Conservation (phyloP, 257 asterid genomes). For the Nicotiana noctiflora region DNA sequence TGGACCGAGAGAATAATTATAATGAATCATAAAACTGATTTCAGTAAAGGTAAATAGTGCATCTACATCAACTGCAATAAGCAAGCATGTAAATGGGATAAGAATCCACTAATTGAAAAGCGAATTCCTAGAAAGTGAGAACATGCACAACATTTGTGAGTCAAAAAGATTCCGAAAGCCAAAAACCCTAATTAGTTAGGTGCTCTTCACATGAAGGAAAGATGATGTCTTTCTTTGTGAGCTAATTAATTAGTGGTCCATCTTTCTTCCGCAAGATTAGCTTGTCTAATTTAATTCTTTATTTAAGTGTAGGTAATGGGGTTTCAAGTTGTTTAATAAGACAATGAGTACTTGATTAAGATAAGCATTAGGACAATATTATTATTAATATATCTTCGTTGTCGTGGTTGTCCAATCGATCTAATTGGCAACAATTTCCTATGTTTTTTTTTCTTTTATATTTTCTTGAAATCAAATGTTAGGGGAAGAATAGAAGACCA, state of each 20-base stretch:
- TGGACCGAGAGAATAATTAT: too few species aligned
- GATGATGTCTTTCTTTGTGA: slow-evolving; percentile 3
- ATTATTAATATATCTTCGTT: neutral
- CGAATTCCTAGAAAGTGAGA: slow-evolving; percentile 15
- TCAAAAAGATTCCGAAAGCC: slow-evolving; percentile 17
- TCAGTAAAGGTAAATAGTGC: neutral
- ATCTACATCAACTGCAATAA: neutral
- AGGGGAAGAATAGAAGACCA: slow-evolving; percentile 15
- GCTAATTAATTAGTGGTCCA: slow-evolving; percentile 23
- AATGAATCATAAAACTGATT: too few species aligned
- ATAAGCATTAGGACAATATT: slow-evolving; percentile 12
- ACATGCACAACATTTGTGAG: slow-evolving; percentile 16
- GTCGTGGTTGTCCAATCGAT: slow-evolving; percentile 15
- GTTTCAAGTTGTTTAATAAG: slow-evolving; percentile 17
- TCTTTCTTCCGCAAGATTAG: slow-evolving; percentile 16
- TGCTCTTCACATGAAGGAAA: slow-evolving; percentile 29
- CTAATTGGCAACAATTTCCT: slow-evolving; percentile 9
- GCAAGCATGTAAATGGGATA: neutral
- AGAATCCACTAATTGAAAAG: neutral
- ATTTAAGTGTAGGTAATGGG: slow-evolving; percentile 21
- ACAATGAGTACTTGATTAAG: slow-evolving; percentile 20
- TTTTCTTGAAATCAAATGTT: neutral
- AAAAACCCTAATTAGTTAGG: slow-evolving; percentile 2
- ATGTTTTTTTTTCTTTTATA: slow-evolving; percentile 5
- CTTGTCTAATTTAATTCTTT: slow-evolving; percentile 8